Evolutionary conservation across 1,139 yeast genomes (phyloP), one percentile per base, ranked within the genome.

Genomic region (Protomyces lactucae-debilis): DNA sequence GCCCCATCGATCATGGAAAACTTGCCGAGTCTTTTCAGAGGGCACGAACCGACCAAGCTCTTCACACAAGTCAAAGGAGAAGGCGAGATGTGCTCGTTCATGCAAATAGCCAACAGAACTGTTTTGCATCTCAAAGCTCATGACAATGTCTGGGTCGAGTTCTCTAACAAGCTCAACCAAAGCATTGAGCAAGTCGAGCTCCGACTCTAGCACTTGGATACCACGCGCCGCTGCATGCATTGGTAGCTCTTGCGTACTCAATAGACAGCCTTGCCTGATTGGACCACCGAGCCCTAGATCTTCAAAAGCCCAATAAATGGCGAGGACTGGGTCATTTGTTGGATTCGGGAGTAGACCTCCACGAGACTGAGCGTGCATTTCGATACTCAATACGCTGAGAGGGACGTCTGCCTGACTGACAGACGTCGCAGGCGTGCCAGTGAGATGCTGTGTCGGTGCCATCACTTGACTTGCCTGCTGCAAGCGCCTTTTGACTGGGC

Each of bases 71-170:
- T 88, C 87, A 25, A 80, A 75, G 2, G 82, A 83, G 70, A 79
- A 79, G 21, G 55, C 48, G 3, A 36, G 18, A 35, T 78, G 73
- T 66, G 84, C 82, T 52, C 99, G 75, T 66, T 88, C 95, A 48
- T 88, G 79, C 0, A 92, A 65, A 71, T 88, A 93, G 0, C 99
- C 98, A 97, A 98, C 92, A 0, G 97, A 89, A 0, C 82, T 71
- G 1, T 86, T 77, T 70, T 90, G 88, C 9, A 90, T 81, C 71
- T 93, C 99, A 73, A 82, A 93, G 0, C 98, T 98, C 0, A 90
- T 80, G 6, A 95, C 72, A 48, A 93, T 83, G 73, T 93, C 99
- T 0, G 99, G 98, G 72, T 93, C 98, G 64, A 84, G 79, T 2
- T 77, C 70, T 35, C 84, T 80, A 0, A 89, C 85, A n/a, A 87